Percentiles rank a stretch among this genome's conserved stretches.
phyloP scores from a whole-genome alignment of 352 stramenopile genomes.

The Phytophthora gonapodyides region DNA sequence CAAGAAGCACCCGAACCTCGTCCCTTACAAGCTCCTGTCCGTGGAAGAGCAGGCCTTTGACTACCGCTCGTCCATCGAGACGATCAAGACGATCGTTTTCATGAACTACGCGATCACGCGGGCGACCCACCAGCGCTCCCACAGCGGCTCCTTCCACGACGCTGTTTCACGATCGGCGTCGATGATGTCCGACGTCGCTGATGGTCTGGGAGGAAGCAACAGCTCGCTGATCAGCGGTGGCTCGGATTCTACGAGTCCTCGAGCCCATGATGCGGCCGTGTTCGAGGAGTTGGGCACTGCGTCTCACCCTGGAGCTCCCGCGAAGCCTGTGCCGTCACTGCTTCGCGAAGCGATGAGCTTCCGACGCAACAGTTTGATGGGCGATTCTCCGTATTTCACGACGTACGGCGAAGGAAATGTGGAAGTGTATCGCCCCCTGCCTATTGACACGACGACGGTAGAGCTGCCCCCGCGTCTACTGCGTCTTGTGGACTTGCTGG shows the following conservation, averaged over 20 bases:
- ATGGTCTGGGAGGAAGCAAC: constrained; percentile 37
- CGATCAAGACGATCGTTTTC: constrained; percentile 87
- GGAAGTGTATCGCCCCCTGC: constrained; percentile 72
- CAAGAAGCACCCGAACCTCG: constrained; percentile 81
- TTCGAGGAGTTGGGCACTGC: constrained; percentile 35
- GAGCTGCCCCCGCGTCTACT: constrained; percentile 67
- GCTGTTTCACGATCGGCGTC: constrained; percentile 72
- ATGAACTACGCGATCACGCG: constrained; percentile 88
- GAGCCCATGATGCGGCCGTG: constrained; percentile 32
- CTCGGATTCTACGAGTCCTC: constrained; percentile 32
- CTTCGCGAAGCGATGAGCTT: constrained; percentile 79
- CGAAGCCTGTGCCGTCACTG: constrained; percentile 61
- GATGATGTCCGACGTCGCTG: constrained; percentile 57
- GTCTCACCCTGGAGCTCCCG: constrained; percentile 33
- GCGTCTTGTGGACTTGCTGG: constrained; percentile 78
- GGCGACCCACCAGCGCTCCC: constrained; percentile 38
- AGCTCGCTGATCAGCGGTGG: constrained; percentile 34
- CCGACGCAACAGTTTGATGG: constrained; percentile 75
- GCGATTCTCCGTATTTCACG: constrained; percentile 79
- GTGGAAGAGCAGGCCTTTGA: constrained; percentile 85
- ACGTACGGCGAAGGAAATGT: constrained; percentile 62
- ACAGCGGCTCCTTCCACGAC: constrained; percentile 65
- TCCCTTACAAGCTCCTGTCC: constrained; percentile 82
- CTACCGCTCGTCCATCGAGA: constrained; percentile 87
- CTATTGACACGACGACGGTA: constrained; percentile 76